Evolutionary conservation across 73 alveolate species (phyloP).

Genomic region (Paramecium tetraurelia): DNA sequence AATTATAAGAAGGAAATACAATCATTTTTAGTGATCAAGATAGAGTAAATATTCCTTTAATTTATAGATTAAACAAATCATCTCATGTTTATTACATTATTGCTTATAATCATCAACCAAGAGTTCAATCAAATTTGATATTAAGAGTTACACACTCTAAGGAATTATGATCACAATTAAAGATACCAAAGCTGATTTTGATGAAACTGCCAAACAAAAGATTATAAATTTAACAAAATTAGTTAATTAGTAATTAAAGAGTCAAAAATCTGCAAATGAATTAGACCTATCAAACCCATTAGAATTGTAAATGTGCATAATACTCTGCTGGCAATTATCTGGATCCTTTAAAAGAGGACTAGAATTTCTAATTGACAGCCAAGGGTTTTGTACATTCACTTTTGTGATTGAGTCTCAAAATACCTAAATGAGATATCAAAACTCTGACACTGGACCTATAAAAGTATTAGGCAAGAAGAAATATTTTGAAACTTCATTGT

Average conservation of each 20-base stretch:
- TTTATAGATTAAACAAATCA: background rate
- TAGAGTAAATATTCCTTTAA: background rate
- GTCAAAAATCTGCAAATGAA: background rate
- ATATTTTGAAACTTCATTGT: background rate
- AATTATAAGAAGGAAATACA: background rate
- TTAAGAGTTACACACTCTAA: background rate
- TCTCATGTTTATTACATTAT: background rate
- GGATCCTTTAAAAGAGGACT: background rate
- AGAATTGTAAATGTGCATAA: background rate
- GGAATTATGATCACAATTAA: background rate
- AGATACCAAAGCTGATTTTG: background rate
- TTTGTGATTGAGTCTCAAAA: background rate
- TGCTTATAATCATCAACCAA: background rate
- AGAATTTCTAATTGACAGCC: background rate
- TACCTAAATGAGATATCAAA: background rate
- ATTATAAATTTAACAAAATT: background rate
- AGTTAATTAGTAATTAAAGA: background rate
- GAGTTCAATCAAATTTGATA: background rate
- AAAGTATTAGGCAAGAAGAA: background rate
- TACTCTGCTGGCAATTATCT: background rate
- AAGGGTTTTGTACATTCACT: background rate
- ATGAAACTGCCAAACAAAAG: background rate
- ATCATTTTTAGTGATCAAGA: slow-evolving; percentile 1
- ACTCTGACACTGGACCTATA: background rate
- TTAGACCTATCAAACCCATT: background rate